Evolutionary conservation across 768 basidiomycete species (phyloP), one percentile per base, ranked within the genome.

Genomic region (Leucocoprinus sp.): DNA sequence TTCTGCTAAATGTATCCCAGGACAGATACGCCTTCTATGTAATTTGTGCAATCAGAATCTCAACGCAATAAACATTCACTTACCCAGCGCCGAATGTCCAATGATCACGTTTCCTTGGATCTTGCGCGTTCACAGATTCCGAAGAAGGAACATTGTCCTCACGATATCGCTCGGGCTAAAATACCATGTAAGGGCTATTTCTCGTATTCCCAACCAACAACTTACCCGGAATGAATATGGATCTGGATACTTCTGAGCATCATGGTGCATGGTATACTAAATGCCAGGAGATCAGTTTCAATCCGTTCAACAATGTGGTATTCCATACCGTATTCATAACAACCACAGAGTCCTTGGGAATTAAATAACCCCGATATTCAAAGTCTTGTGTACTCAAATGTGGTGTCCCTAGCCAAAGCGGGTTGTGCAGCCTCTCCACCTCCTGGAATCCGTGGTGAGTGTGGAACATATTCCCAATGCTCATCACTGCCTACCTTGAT

Each of bases 41-140:
- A 44, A 42, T 14, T 28, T 33, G 17, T 9, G 17, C 19, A 18
- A 6, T 18, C 18, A 18, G 24, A 18, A 17, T 27, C 15, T 15
- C 3, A 15, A 9, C n/a, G 8, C 5, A n/a, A 27, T 18, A 7
- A 8, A 34, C n/a, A 29, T 6, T 29, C 21, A 56, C 64, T 22
- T 51, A 75, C 72, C 72, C 73, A 1, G 57, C 70, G 12, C 73
- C 73, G 42, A 72, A 75, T 55, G 65, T 64, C 73, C 73, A 75
- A 44, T 75, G 70, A 49, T 75, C 73, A 28, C 72, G 65, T 42
- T 75, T 60, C 50, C 60, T 60, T 6, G 70, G 60, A 48, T 74
- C 60, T 1, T 62, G 36, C 18, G 68, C 54, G 29, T 71, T 69
- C 11, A 69, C 68, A 2, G 71, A 72, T 43, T 73, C 71, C 1